Base-by-base conservation (phyloP, 2,329 filamentous ascomycete species). In the Neoarthrinium moseri region DNA sequence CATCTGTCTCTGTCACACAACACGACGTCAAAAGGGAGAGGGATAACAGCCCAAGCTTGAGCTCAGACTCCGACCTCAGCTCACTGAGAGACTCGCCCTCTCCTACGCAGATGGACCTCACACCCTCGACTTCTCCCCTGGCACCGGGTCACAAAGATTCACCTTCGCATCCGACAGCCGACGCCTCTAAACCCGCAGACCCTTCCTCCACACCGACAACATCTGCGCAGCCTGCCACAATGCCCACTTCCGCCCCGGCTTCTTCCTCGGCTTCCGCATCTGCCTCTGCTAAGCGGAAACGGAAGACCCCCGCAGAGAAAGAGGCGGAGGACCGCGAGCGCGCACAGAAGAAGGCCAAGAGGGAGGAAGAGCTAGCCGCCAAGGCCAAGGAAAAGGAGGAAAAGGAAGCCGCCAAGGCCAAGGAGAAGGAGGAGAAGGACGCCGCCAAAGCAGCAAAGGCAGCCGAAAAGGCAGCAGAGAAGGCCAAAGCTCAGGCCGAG, bases 41-140 rank as follows among this genome's bases (percentile, higher is more conserved):
- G 29, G 63, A 56, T 22, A 61, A 56, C 30, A 56, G 65, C 40
- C 60, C 63, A 41, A 55, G 64, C 26, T 58, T 63, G 6, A 60
- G 73, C n/a, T 70, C 68, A 18, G 74, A 77, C 10, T 56, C 65
- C 12, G 68, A 65, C 20, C 71, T 65, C 47, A 71, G 64, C 48
- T 73, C 70, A 2, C 65, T 68, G 3, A 59, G 56, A 26, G 56
- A 62, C 27, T 70, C 72, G 0, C 64, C 66, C 1, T 68, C 67
- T 1, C 56, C 69, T 46, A 47, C 63, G 38, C 43, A 63, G 48
- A 61, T 60, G 27, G 24, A 45, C 27, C 30, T 24, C 26, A 50
- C 38, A 10, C 53, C 48, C 3, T 56, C 62, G 3, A 56, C 51
- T 35, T 56, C 55, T 34, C 40, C 57, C 27, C n/a, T 27, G 22